phyloP scores from a whole-genome alignment of 2,329 filamentous ascomycete genomes.

The Trichoderma asperellum region DNA sequence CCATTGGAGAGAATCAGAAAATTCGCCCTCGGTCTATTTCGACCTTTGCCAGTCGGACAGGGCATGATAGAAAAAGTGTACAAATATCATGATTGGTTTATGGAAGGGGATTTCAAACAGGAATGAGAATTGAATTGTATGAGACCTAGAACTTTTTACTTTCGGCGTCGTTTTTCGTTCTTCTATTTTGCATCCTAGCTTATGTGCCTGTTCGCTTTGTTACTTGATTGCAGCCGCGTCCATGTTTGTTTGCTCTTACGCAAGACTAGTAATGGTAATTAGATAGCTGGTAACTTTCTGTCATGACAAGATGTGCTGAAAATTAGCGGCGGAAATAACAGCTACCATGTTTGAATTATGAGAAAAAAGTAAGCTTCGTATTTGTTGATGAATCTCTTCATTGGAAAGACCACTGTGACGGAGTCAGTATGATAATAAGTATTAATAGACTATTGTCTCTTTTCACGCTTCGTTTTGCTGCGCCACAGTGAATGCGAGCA shows the following conservation, averaged over 20 bases:
- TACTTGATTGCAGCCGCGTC: neutral
- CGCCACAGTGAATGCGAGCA: neutral
- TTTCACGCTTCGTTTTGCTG: neutral
- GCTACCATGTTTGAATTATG: neutral
- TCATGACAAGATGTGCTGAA: neutral
- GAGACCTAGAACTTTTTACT: slow-evolving; percentile 24
- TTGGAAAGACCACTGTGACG: neutral
- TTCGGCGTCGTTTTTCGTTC: neutral
- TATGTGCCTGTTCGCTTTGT: slow-evolving; percentile 18
- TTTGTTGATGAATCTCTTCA: neutral
- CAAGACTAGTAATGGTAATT: neutral
- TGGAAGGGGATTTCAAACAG: slow-evolving; percentile 34
- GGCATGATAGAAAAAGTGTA: slow-evolving; percentile 45
- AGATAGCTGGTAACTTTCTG: neutral
- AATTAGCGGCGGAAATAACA: neutral
- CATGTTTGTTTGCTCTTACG: neutral
- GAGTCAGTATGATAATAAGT: neutral
- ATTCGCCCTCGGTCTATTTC: slow-evolving; percentile 29
- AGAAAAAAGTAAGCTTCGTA: neutral
- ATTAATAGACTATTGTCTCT: neutral
- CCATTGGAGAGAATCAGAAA: neutral
- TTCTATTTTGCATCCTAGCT: slow-evolving; percentile 28
- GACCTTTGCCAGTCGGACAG: slow-evolving; percentile 28
- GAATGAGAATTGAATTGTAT: slow-evolving; percentile 41
- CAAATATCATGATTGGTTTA: slow-evolving; percentile 47